These are phyloP conservation scores for Lachancea nothofagi DNA, from an alignment of 805 yeast genomes.

Conservation along the genomic window DNA sequence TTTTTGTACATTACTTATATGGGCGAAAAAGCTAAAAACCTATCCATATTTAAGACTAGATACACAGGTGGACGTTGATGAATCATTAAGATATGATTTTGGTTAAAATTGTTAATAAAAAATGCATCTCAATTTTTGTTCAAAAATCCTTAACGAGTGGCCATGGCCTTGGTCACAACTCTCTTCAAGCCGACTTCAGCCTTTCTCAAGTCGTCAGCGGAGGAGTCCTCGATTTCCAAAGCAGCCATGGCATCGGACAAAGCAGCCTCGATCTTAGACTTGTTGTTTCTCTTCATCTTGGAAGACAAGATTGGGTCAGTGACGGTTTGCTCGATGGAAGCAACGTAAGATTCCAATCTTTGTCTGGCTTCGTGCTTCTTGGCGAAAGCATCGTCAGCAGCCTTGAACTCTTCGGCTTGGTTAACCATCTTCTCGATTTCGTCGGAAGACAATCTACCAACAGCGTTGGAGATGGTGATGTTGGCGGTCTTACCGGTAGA, in stretches of 20 bases:
- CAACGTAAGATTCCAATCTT: slow-evolving; percentile 97
- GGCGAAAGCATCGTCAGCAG: slow-evolving; percentile 98
- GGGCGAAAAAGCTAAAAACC: slow-evolving; percentile 13
- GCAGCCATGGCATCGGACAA: slow-evolving; percentile 97
- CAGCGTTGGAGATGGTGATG: slow-evolving; percentile 98
- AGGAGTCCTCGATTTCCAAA: slow-evolving; percentile 91
- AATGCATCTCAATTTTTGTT: slow-evolving; percentile 4
- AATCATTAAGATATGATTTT: slow-evolving; percentile 3
- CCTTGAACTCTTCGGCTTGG: slow-evolving; percentile 99
- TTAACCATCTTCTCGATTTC: slow-evolving; percentile 98
- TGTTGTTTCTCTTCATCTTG: slow-evolving; percentile 94
- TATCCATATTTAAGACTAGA: slow-evolving; percentile 13
- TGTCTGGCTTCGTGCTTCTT: slow-evolving; percentile 99
- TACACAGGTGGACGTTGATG: slow-evolving; percentile 11
- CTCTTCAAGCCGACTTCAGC: slow-evolving; percentile 99
- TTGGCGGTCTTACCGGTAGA: slow-evolving; percentile 97
- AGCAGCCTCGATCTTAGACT: slow-evolving; percentile 96
- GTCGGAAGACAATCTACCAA: slow-evolving; percentile 94
- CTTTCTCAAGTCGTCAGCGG: slow-evolving; percentile 97
- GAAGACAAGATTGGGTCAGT: slow-evolving; percentile 98
- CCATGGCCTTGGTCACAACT: slow-evolving; percentile 98
- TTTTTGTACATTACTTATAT: slow-evolving; percentile 12
- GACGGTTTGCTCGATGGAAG: slow-evolving; percentile 90
- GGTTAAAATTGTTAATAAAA: slow-evolving; percentile 1
- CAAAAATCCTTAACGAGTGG: slow-evolving; percentile 71